phyloP scores from a whole-genome alignment of 345 rosid species.

The Litchi chinensis region DNA sequence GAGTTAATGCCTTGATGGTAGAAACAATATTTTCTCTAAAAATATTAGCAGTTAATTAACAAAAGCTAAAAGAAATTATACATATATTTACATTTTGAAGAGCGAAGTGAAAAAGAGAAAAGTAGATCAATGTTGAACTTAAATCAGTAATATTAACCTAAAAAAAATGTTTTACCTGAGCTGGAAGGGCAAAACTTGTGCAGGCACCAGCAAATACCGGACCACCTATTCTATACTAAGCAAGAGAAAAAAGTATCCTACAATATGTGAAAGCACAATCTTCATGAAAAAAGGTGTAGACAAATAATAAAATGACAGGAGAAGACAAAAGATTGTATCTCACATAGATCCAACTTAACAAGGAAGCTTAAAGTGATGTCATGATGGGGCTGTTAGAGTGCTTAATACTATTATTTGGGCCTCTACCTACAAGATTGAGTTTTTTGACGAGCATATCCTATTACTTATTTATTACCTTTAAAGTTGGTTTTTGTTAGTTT shows the following conservation, averaged over 20 bases:
- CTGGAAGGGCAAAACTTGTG: constrained; percentile 62
- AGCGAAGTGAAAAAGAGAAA: background rate
- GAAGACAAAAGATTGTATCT: background rate
- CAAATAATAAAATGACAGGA: background rate
- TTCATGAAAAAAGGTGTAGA: background rate
- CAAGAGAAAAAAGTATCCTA: background rate
- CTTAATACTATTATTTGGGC: background rate
- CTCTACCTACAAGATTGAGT: background rate
- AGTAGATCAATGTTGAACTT: background rate
- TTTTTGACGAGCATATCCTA: background rate
- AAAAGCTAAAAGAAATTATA: background rate
- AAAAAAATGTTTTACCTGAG: constrained; percentile 56
- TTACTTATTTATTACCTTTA: background rate
- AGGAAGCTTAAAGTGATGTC: background rate
- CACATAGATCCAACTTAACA: background rate
- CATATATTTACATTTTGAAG: background rate
- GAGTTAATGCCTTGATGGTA: background rate
- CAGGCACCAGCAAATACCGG: constrained; percentile 93
- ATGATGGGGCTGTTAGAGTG: background rate
- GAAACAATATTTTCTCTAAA: background rate
- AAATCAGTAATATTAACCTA: background rate
- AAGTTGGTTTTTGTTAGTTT: background rate
- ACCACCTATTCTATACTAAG: constrained; percentile 74
- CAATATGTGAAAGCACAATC: background rate
- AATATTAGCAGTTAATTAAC: background rate